Conservation (phyloP, 2,329 filamentous ascomycete genomes). For the Fusarium sp. region DNA sequence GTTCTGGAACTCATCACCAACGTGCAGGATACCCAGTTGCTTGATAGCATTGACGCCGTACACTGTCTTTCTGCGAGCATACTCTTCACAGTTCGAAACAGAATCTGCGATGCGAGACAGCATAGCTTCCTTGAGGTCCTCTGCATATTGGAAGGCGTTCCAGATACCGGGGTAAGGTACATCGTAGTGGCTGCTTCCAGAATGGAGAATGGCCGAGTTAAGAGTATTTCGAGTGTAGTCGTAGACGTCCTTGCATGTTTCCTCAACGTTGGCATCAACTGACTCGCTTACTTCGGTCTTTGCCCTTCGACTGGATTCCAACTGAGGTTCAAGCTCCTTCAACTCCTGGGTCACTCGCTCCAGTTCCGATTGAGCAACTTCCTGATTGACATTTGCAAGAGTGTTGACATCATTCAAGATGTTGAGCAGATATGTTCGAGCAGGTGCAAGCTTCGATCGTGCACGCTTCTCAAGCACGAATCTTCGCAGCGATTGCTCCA, state of each 20-base stretch:
- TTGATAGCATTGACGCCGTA: slow-evolving; percentile 88
- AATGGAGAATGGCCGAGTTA: slow-evolving; percentile 77
- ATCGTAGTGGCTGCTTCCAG: slow-evolving; percentile 81
- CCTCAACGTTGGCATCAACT: slow-evolving; percentile 84
- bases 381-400: slow-evolving; percentile 85
- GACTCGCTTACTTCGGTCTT: slow-evolving; percentile 82
- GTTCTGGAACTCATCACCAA: slow-evolving; percentile 87
- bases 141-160: slow-evolving; percentile 88
- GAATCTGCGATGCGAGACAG: slow-evolving; percentile 85
- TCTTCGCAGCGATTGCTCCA: slow-evolving; percentile 87
- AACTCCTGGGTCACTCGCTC: slow-evolving; percentile 85
- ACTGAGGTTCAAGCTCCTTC: slow-evolving; percentile 82
- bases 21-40: slow-evolving; percentile 85
- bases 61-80: slow-evolving; percentile 81
- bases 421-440: slow-evolving; percentile 94
- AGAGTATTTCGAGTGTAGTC: slow-evolving; percentile 82
- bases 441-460: slow-evolving; percentile 92
- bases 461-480: slow-evolving; percentile 97
- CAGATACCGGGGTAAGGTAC: slow-evolving; percentile 89
- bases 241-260: slow-evolving; percentile 87
- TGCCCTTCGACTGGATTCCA: slow-evolving; percentile 85
- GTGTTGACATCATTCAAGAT: slow-evolving; percentile 87
- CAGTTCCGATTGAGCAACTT: slow-evolving; percentile 86
- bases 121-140: slow-evolving; percentile 93
- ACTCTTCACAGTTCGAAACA: slow-evolving; percentile 83